Base-by-base conservation (phyloP, 306 rosid species). In the Mimosa bimucronata region DNA sequence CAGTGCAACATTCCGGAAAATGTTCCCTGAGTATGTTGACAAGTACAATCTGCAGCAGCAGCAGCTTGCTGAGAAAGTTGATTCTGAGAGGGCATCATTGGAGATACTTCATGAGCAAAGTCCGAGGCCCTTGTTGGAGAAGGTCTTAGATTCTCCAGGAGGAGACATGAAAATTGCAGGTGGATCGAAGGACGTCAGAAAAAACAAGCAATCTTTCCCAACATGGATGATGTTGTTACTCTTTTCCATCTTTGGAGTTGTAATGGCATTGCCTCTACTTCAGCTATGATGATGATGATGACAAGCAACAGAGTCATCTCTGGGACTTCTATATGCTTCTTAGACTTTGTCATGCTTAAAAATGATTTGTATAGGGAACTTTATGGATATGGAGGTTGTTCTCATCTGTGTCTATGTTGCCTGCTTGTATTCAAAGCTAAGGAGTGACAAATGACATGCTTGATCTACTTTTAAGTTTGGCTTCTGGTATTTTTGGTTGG, bases 241-340 rank as follows among this genome's bases (percentile, higher is more conserved):
- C 37, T 74, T 95, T 83, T 95, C 99, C 76, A 82, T 91, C 82
- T 93, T 93, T 65, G 98, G 99, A 61, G 81, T 95, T 67, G 91
- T 95, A 67, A 95, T 95, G 99, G 96, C 99, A 6, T 84, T 95
- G 77, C 99, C 99, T 38, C 86, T 95, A 74, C 97, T 95, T 81
- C 99, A 95, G 89, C 94, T 91, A 53, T 95, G 86, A 87, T 95
- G 85, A 86, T 72, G 67, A 44, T 72, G 38, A 34, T 34, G 67
- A 44, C 38, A 75, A 72, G 72, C 57, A 48, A 40, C 25, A 19
- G 9, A 57, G 31, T 79, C 66, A 71, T 81, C 79, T 14, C 29
- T 75, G 83, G 60, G 79, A 85, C 89, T 85, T 53, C 46, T 52
- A 50, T 85, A 79, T 79, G 84, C 77, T 83, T 58, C 83, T 75